Percentiles rank a stretch among this genome's conserved stretches.
Conservation (phyloP, 441 rosid genomes). For the Biscutella laevigata region DNA sequence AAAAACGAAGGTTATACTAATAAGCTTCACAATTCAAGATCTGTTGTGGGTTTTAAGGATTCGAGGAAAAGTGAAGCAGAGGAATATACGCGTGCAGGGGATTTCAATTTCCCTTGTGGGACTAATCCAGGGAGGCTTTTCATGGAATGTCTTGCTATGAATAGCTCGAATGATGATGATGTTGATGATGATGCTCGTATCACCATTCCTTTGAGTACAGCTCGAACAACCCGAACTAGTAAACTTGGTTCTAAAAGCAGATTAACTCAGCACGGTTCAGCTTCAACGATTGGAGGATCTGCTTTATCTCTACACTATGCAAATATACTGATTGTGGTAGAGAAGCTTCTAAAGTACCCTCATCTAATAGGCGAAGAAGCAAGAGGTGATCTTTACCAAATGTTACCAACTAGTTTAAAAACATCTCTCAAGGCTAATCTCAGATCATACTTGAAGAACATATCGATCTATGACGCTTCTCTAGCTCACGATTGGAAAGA, state of each 20-base stretch:
- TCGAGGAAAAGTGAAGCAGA: constrained; percentile 37
- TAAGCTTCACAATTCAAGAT: constrained; percentile 29
- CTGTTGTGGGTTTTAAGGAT: constrained; percentile 29
- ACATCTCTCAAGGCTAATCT: constrained; percentile 52
- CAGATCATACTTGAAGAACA: constrained; percentile 61
- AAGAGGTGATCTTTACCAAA: constrained; percentile 84
- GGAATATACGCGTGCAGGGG: constrained; percentile 39
- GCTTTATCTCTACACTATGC: constrained; percentile 88
- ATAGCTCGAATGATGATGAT: constrained; percentile 47
- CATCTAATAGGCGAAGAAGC: constrained; percentile 98
- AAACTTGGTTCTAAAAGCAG: constrained; percentile 44
- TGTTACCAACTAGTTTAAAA: constrained; percentile 80
- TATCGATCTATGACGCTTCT: constrained; percentile 88
- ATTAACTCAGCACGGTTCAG: constrained; percentile 41
- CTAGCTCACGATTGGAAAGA: constrained; percentile 94
- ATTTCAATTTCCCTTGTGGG: constrained; percentile 64
- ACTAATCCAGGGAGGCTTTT: constrained; percentile 75
- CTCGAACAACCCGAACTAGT: constrained; percentile 25
- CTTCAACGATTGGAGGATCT: constrained; percentile 77
- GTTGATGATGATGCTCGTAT: constrained; percentile 29
- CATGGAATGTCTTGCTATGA: constrained; percentile 74
- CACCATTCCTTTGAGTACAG: constrained; percentile 32
- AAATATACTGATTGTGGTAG: constrained; percentile 73
- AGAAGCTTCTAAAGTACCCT: constrained; percentile 83
- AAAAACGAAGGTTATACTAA: constrained; percentile 35